Conservation (phyloP, 345 rosid genomes). For the Excoecaria cochinchinensis region DNA sequence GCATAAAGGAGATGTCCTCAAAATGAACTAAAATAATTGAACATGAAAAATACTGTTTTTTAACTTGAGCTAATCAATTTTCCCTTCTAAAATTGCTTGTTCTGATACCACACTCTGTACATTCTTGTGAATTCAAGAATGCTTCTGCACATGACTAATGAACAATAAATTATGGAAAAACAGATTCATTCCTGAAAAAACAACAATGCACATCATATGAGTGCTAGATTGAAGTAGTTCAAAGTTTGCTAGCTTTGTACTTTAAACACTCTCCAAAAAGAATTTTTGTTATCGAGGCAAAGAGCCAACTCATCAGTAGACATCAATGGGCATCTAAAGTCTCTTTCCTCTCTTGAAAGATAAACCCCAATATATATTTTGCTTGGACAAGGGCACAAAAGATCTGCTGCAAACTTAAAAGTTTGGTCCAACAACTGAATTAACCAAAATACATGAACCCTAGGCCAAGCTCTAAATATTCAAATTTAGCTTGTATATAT, state of each 20-base stretch:
- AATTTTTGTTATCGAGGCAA: background rate
- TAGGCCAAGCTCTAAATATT: background rate
- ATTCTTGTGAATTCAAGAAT: background rate
- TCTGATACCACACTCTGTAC: background rate
- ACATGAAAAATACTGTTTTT: background rate
- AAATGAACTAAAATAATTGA: background rate
- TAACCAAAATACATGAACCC: background rate
- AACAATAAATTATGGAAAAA: background rate
- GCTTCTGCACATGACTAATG: background rate
- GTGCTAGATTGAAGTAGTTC: background rate
- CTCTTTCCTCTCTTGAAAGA: background rate
- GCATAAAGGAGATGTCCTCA: no score
- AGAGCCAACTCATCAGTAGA: background rate
- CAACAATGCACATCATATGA: background rate
- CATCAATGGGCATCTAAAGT: background rate
- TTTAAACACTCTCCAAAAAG: background rate
- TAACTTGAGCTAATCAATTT: background rate
- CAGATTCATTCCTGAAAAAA: background rate
- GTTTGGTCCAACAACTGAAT: conserved; percentile 8
- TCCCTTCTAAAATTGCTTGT: background rate
- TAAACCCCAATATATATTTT: background rate
- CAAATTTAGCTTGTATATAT: background rate
- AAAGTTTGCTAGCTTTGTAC: background rate
- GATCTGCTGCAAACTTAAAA: background rate
- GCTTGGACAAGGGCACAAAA: background rate